Base-by-base conservation (phyloP, 371 early-diverging fungal species). In the Lichtheimia corymbifera region DNA sequence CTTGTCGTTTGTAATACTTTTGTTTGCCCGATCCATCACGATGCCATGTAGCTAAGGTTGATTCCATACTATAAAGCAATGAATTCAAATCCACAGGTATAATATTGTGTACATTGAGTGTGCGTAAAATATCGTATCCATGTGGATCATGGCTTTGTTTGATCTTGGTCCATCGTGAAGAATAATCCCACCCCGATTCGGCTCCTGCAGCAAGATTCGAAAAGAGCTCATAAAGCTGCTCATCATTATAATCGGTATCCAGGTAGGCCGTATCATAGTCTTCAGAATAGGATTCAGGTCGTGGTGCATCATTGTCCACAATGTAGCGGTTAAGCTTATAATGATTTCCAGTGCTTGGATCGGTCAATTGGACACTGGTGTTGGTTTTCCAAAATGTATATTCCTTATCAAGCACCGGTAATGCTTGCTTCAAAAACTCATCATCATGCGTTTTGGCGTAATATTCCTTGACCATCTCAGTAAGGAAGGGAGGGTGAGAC, bases 181-280 rank as follows among this genome's bases (percentile, higher is more conserved):
- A 84, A 62, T 87, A 96, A 75, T 96, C 96, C 92, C 92, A 93
- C 11, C 97, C 97, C n/a, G 90, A 83, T 71, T 97, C 96, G 1
- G 97, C 93, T 22, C 86, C 93, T 3, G 94, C 77, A 20, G 91
- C 91, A 43, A 94, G 64, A 43, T 94, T 86, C 2, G 83, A 76
- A 68, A 87, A 94, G 11, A 90, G 62, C 1, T 44, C 64, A 2
- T 58, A 54, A 47, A 80, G 81, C 1, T 64, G 54, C 1, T 50
- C 62, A 0, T 61, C 53, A 35, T 71, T 72, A n/a, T 72, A 68
- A 17, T 66, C 43, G 6, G 70, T 74, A 35, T 25, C 27, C 20
- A 65, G 58, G 40, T 84, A 72, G 0, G 79, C 90, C 1, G 88
- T 83, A n/a, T 66, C 53, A 22, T 84, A 79, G 67, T 97, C 94